Base-by-base conservation (phyloP, 768 basidiomycete species). In the Auriscalpium orientale region DNA sequence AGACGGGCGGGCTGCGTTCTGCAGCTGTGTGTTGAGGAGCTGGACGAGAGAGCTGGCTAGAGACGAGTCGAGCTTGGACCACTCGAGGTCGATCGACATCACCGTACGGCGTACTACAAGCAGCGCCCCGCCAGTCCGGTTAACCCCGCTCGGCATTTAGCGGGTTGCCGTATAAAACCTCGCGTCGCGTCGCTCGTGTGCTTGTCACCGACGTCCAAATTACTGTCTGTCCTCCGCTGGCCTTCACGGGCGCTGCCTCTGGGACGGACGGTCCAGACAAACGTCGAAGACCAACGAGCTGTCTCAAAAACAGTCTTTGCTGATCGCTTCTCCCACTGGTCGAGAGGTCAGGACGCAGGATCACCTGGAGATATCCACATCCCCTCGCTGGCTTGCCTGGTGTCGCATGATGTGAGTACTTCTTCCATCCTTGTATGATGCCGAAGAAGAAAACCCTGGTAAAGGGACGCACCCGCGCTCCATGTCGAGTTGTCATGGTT, bases 21-120 rank as follows among this genome's bases (percentile, higher is more conserved):
- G 66, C 21, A 99, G 85, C 56, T 91, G 88, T 56, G 75, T 74
- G 73, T 97, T 94, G 65, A 99, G 84, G 48, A 86, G 66, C 40
- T 81, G 77, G 56, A 94, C 79, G 56, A 95, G 78, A 34, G 77
- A 78, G 16, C 74, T 74, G 8, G 92, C 79, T 11, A 97, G 79
- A 1, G 84, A 79, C 20, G 78, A 69, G 71, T 92, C 85, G 59
- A 98, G 82, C 62, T 85, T 83, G 62, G 74, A 71, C 95, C 95
- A 99, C 75, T 95, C 91, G 54, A 99, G 74, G 74, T 98, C 95
- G 72, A 99, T 83, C 16, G 94, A 95, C 95, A 97, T 97, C 28
- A 28, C 22, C 16, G 34, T 40, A 28, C 8, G 34, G 8, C 15
- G 35, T 35, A 38, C 3, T 9, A 9, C 18, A 18, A 13, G 40